phyloP scores from a whole-genome alignment of 2,329 filamentous ascomycete species.

The Fusarium guadeloupense region DNA sequence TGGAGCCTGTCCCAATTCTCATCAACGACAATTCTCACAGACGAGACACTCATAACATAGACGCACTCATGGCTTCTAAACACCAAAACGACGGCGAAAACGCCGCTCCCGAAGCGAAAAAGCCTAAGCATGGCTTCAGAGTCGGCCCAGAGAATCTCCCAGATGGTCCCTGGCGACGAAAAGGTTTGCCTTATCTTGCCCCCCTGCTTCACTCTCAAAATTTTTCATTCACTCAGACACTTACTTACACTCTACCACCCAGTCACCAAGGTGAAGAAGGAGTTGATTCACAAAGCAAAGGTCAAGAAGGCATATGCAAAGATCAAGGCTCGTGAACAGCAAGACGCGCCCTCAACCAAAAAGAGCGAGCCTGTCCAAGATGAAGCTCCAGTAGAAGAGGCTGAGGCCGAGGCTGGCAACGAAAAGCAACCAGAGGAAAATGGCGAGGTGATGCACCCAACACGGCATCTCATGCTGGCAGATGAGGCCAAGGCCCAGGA shows the following conservation, averaged over 20 bases:
- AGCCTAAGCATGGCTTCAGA: constrained; percentile 76
- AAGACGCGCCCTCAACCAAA: constrained; percentile 36
- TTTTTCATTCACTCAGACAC: constrained; percentile 31
- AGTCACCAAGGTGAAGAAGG: constrained; percentile 90
- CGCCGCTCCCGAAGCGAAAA: constrained; percentile 56
- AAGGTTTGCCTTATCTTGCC: constrained; percentile 56
- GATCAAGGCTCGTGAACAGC: constrained; percentile 67
- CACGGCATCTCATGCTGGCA: constrained; percentile 52
- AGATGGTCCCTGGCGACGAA: constrained; percentile 87
- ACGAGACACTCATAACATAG: constrained; percentile 22
- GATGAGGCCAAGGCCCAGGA: constrained; percentile 51
- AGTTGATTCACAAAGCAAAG: constrained; percentile 91
- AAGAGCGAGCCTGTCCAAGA: constrained; percentile 22
- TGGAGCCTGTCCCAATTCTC: constrained; percentile 33
- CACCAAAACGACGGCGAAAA: constrained; percentile 43
- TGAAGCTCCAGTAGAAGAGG: constrained; percentile 18
- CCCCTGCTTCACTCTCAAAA: constrained; percentile 7
- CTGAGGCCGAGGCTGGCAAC: constrained; percentile 30
- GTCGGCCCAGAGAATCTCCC: constrained; percentile 91
- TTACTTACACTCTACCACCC: constrained; percentile 26
- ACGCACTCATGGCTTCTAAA: constrained; percentile 46
- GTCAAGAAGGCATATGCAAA: constrained; percentile 93
- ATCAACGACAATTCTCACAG: constrained; percentile 34
- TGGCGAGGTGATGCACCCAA: constrained; percentile 48
- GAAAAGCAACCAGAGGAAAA: constrained; percentile 29